phyloP scores from a whole-genome alignment of 441 rosid genomes.

The Corymbia citriodora region DNA sequence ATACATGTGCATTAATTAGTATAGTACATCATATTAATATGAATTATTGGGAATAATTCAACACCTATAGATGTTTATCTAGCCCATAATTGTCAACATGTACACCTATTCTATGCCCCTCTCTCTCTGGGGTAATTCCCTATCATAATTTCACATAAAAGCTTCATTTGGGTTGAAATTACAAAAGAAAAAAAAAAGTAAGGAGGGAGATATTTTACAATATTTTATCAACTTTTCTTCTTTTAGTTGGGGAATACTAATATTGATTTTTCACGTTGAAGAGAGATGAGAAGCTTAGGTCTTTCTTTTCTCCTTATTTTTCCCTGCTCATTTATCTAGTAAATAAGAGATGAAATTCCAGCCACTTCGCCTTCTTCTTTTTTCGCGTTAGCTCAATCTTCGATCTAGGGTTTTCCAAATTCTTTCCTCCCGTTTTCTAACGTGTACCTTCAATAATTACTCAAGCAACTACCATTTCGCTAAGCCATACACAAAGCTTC shows the following conservation, averaged over 20 bases:
- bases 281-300: neutral
- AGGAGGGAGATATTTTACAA: neutral
- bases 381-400: neutral
- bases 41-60: neutral
- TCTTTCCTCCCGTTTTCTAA: neutral
- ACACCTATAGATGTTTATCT: neutral
- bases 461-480: neutral
- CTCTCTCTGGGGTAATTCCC: neutral
- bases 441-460: neutral
- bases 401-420: neutral
- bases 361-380: neutral
- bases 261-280: neutral
- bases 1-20: neutral
- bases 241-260: neutral
- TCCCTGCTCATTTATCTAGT: neutral
- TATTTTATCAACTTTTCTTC: neutral
- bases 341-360: neutral
- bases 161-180: neutral
- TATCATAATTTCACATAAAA: neutral
- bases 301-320: neutral
- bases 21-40: neutral
- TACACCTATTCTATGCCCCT: neutral
- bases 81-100: neutral
- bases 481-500: neutral
- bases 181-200: neutral